Evolutionary conservation across 2,329 filamentous ascomycete genomes (phyloP), one percentile per base, ranked within the genome.

Genomic region (Ophiognomonia clavigignenti-juglandacearum): DNA sequence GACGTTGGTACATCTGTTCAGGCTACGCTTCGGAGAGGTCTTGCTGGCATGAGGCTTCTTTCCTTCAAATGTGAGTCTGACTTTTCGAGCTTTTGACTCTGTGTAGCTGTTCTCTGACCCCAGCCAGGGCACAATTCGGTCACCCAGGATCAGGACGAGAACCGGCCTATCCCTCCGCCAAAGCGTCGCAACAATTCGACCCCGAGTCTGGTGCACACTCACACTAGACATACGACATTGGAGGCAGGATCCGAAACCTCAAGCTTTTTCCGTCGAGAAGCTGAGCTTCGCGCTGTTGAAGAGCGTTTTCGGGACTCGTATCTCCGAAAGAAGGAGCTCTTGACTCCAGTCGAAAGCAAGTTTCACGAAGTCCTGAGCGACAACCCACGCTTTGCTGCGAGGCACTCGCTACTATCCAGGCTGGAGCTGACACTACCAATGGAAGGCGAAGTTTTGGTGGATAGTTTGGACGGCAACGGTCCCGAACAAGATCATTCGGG

Each of bases 361-460:
- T 74, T 74, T 53, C 61, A 55, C 9, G 71, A 75, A 48, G 61
- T 70, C 5, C 65, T 72, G 41, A 54, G 64, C 14, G 54, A 56
- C 5, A 37, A 32, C 4, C 18, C 24, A 6, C 14, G 24, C 5
- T 19, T 32, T 16, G 26, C 34, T 8, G 26, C n/a, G 53, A 6
- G 53, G 48, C 36, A 23, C 9, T 68, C 66, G 11, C 52, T 72
- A 24, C 55, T 69, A 29, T 56, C 61, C 5, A 68, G 59, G 29
- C 51, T 74, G 0, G 62, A 68, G 41, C 52, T 66, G 2, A 57
- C 59, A 4, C 54, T 69, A 6, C 61, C 64, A 54, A 49, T 16
- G 11, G 26, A 19, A 18, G 57, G 59, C 20, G 63, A 54, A 58
- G 54, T 55, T 3, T 37, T 51, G n/a, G 47, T 55, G 14, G 56